A percentile compares a stretch with the other conserved stretches of the same genome.
phyloP scores from a whole-genome alignment of 2,329 filamentous ascomycete genomes.

The Chrysoporthe deuterocubensis region DNA sequence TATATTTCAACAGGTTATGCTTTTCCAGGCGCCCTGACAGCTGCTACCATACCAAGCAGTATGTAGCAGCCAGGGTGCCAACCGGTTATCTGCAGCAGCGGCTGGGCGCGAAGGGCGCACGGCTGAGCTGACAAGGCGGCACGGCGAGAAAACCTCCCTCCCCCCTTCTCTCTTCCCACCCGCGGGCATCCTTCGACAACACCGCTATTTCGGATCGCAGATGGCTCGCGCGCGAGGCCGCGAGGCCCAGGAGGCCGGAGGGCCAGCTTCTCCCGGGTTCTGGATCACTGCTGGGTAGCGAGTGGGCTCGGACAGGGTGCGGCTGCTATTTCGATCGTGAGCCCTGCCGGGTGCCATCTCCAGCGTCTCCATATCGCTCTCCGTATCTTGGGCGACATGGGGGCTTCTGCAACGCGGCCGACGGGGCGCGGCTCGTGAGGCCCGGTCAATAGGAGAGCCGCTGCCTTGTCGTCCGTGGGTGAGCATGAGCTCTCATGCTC shows the following conservation, averaged over 20 bases:
- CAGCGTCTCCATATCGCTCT: background rate
- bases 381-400: background rate
- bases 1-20: too few relatives aligned
- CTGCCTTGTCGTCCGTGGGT: background rate
- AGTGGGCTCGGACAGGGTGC: background rate
- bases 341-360: constrained; percentile 1
- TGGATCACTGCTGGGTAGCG: background rate
- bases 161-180: too few relatives aligned
- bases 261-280: background rate
- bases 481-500: background rate
- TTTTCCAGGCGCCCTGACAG: background rate
- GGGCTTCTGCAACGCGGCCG: background rate
- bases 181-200: background rate
- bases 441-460: too few relatives aligned
- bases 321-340: constrained; percentile 1
- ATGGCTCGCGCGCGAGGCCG: background rate
- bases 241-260: background rate
- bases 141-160: background rate
- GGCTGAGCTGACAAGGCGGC: background rate
- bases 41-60: background rate
- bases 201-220: background rate
- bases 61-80: background rate
- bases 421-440: background rate
- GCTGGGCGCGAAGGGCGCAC: background rate
- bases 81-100: background rate